These are phyloP conservation scores for Termitomyces titanicus DNA, from an alignment of 768 basidiomycete genomes.

Conservation along the genomic window DNA sequence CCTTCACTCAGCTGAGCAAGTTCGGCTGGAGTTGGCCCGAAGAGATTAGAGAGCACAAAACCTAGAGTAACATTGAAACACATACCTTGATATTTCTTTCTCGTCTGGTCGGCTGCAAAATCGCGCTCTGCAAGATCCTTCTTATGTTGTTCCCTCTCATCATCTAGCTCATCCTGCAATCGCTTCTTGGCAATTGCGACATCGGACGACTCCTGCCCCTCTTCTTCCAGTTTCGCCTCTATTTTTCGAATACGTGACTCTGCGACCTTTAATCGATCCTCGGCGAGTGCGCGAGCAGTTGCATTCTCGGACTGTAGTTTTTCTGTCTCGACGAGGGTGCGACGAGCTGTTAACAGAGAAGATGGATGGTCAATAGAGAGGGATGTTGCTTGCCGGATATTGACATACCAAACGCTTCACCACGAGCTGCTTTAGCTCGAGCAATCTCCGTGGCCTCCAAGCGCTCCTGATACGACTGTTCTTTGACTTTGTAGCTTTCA, in stretches of 20 bases:
- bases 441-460: slow-evolving; percentile 70
- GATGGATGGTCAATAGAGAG: background rate
- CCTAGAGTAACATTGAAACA: background rate
- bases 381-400: background rate
- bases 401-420: slow-evolving; percentile 56
- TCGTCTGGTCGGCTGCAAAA: slow-evolving; percentile 73
- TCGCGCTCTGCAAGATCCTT: slow-evolving; percentile 80
- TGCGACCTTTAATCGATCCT: slow-evolving; percentile 44
- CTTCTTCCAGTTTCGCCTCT: slow-evolving; percentile 62
- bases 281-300: slow-evolving; percentile 48
- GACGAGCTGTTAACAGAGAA: slow-evolving; percentile 16
- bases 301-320: slow-evolving; percentile 47
- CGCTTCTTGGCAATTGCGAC: slow-evolving; percentile 61
- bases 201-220: slow-evolving; percentile 64
- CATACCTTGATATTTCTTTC: slow-evolving; percentile 83
- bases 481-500: slow-evolving; percentile 63
- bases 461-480: slow-evolving; percentile 51
- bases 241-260: slow-evolving; percentile 56
- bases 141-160: slow-evolving; percentile 73
- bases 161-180: slow-evolving; percentile 73
- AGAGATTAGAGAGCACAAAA: background rate
- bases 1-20: slow-evolving; percentile 80
- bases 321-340: slow-evolving; percentile 59
- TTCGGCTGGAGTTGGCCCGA: slow-evolving; percentile 46
- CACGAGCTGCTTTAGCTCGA: slow-evolving; percentile 58